Evolutionary conservation across 805 yeast species (phyloP).

Genomic region (Saturnispora kantuleensis): DNA sequence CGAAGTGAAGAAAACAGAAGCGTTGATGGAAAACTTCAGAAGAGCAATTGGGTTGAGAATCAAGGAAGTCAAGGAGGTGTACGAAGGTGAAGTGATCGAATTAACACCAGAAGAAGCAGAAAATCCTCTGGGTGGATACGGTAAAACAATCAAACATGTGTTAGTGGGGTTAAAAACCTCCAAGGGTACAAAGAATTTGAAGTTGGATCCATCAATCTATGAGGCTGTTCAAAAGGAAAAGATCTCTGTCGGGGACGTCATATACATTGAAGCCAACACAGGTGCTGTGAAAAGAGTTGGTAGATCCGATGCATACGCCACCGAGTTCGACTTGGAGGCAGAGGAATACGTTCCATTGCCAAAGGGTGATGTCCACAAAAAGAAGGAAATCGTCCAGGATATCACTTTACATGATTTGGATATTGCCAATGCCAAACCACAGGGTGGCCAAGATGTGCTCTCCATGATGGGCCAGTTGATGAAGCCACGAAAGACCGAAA

Average conservation of each 20-base stretch:
- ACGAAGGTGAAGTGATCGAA: conserved; percentile 98
- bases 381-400: conserved; percentile 93
- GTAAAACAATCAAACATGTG: conserved; percentile 54
- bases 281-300: conserved; percentile 94
- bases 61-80: conserved; percentile 93
- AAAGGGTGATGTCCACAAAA: conserved; percentile 94
- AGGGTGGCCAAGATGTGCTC: conserved; percentile 91
- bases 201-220: conserved; percentile 97
- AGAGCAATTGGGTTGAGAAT: conserved; percentile 92
- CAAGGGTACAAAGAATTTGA: conserved; percentile 90
- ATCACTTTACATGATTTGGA: conserved; percentile 97
- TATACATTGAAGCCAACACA: conserved; percentile 88
- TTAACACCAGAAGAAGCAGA: conserved; percentile 76
- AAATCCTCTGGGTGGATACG: conserved; percentile 93
- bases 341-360: conserved; percentile 97
- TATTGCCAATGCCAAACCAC: conserved; percentile 94
- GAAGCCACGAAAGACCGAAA: conserved; percentile 95
- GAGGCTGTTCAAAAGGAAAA: conserved; percentile 93
- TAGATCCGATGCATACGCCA: conserved; percentile 88
- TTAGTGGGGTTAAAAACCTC: conserved; percentile 95
- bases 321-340: conserved; percentile 98
- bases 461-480: conserved; percentile 97
- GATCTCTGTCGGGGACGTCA: conserved; percentile 94
- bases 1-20: conserved; percentile 92
- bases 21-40: conserved; percentile 91